Conservation (phyloP, 1,139 yeast species). For the Yamadazyma jaroonii region DNA sequence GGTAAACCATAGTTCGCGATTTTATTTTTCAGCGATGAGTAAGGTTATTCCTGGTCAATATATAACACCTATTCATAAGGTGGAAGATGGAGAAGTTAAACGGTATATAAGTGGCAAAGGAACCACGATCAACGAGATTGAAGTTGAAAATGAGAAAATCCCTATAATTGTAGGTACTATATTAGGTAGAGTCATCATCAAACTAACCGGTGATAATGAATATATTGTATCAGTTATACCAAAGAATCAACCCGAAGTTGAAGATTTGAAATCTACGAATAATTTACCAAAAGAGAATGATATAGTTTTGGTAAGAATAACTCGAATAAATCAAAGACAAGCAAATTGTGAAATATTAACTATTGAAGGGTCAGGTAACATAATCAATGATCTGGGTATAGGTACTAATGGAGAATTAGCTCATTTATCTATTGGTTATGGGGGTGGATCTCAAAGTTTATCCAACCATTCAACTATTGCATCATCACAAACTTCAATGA, state of each 20-base stretch:
- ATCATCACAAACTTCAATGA: constrained; percentile 30
- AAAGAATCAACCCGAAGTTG: constrained; percentile 21
- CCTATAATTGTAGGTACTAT: constrained; percentile 65
- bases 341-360: constrained; percentile 82
- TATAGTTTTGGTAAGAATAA: constrained; percentile 73
- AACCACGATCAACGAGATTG: constrained; percentile 31
- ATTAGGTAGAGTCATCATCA: constrained; percentile 54
- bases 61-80: constrained; percentile 34
- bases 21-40: constrained; percentile 2
- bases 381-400: constrained; percentile 60
- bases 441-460: constrained; percentile 54
- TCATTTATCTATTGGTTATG: constrained; percentile 39
- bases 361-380: constrained; percentile 64
- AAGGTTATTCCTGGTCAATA: constrained; percentile 77
- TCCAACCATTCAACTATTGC: constrained; percentile 47
- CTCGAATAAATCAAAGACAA: constrained; percentile 63
- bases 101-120: constrained; percentile 39
- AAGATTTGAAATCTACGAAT: constrained; percentile 18
- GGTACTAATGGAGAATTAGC: constrained; percentile 59
- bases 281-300: constrained; percentile 84
- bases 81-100: constrained; percentile 20
- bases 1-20: constrained; percentile 26
- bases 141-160: constrained; percentile 25
- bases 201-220: constrained; percentile 7
- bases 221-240: constrained; percentile 32